These are phyloP conservation scores for Cladosporium sp. DNA, from an alignment of 2,329 filamentous ascomycete species.

Conservation along the genomic window DNA sequence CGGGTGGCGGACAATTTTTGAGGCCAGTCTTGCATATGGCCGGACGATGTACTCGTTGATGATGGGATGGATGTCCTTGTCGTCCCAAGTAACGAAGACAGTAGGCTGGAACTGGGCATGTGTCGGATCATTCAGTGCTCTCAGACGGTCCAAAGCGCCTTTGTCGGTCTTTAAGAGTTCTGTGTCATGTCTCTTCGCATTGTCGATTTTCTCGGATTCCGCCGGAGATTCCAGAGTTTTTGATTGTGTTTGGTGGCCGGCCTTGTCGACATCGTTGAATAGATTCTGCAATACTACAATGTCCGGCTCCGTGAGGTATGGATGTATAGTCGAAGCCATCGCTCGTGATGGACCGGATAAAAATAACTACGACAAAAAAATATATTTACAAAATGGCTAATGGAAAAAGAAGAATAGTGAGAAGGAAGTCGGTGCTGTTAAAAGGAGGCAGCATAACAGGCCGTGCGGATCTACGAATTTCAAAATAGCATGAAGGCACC, in stretches of 20 bases:
- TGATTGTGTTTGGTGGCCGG: background rate
- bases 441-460: no score
- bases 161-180: slow-evolving; percentile 18
- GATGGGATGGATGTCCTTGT: slow-evolving; percentile 39
- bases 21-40: slow-evolving; percentile 57
- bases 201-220: background rate
- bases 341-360: background rate
- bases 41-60: slow-evolving; percentile 51
- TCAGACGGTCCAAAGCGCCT: slow-evolving; percentile 40
- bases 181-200: slow-evolving; percentile 1
- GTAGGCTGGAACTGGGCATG: slow-evolving; percentile 51
- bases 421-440: no score
- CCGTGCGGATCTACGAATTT: no score
- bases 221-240: background rate
- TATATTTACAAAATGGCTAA: no score
- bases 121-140: slow-evolving; percentile 47
- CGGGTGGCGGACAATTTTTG: slow-evolving; percentile 56
- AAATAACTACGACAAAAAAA: no score
- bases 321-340: slow-evolving; percentile 20
- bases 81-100: slow-evolving; percentile 51
- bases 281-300: slow-evolving; percentile 37
- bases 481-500: no score
- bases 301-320: slow-evolving; percentile 38
- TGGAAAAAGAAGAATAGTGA: no score
- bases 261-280: slow-evolving; percentile 27